These are phyloP conservation scores for Arthrobotrys pseudoclavata DNA, from an alignment of 2,329 filamentous ascomycete genomes.

Conservation along the genomic window DNA sequence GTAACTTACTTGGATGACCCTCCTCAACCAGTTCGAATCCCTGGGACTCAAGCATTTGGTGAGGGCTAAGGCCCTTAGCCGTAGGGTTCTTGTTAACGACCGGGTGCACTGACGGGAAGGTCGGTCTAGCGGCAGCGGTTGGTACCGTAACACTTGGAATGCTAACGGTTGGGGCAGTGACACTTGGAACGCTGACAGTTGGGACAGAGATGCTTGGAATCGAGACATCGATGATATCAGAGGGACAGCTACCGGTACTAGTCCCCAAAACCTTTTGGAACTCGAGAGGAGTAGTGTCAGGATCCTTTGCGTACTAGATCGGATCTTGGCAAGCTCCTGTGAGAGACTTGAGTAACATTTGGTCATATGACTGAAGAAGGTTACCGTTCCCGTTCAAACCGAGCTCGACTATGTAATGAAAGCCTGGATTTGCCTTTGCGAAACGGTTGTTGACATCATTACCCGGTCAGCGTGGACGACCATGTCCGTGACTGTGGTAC, in stretches of 20 bases:
- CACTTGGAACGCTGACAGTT: conserved; percentile 14
- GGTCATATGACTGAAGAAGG: conserved; percentile 29
- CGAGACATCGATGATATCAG: conserved; percentile 25
- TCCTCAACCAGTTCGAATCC: conserved; percentile 34
- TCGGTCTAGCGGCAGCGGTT: background rate
- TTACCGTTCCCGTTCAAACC: conserved; percentile 56
- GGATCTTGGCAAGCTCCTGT: conserved; percentile 5
- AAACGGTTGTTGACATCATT: conserved; percentile 37
- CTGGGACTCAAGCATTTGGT: conserved; percentile 6
- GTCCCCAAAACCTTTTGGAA: conserved; percentile 47
- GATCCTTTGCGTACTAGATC: conserved; percentile 50
- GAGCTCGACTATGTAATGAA: conserved; percentile 46
- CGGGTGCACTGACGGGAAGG: background rate
- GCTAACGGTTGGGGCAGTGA: background rate
- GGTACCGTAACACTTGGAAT: conserved; percentile 10
- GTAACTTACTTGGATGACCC: conserved; percentile 17
- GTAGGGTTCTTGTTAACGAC: conserved; percentile 17
- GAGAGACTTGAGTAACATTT: conserved; percentile 8
- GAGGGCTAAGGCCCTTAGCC: conserved; percentile 3
- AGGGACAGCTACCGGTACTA: conserved; percentile 45
- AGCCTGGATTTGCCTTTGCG: conserved; percentile 40
- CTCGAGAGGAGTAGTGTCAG: conserved; percentile 46
- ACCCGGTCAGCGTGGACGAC: conserved; percentile 35
- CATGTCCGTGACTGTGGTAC: conserved; percentile 38
- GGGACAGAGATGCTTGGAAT: conserved; percentile 13